phyloP scores from a whole-genome alignment of 1,284 basidiomycete genomes.

The Tilletiopsis washingtonensis region DNA sequence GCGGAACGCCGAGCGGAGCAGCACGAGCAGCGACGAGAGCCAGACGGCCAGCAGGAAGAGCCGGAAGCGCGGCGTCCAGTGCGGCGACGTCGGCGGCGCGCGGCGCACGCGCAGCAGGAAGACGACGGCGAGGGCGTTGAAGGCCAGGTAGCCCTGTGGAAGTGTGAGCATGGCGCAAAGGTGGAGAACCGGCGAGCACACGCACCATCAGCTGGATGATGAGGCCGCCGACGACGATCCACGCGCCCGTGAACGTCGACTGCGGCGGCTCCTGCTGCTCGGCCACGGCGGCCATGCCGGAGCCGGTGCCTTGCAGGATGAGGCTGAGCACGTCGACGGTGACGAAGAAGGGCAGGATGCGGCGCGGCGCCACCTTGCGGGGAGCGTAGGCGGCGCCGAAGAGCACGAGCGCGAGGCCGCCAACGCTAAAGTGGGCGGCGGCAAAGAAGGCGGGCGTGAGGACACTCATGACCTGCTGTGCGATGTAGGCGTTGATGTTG shows the following conservation, averaged over 20 bases:
- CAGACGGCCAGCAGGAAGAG: slow-evolving; percentile 12
- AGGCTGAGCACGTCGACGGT: slow-evolving; percentile 19
- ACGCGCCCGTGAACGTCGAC: slow-evolving; percentile 7
- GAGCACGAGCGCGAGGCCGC: slow-evolving; percentile 11
- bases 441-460: slow-evolving; percentile 28
- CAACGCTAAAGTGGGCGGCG: slow-evolving; percentile 19
- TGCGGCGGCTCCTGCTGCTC: slow-evolving; percentile 5
- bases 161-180: no score
- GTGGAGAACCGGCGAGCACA: slow-evolving; percentile 12
- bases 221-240: slow-evolving; percentile 20
- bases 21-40: slow-evolving; percentile 17
- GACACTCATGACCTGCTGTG: slow-evolving; percentile 22
- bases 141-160: slow-evolving; percentile 10
- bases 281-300: slow-evolving; percentile 15
- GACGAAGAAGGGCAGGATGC: slow-evolving; percentile 26
- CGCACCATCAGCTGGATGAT: slow-evolving; percentile 21
- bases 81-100: background rate
- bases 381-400: slow-evolving; percentile 12
- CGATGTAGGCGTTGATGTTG: slow-evolving; percentile 17
- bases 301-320: slow-evolving; percentile 20
- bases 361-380: slow-evolving; percentile 7
- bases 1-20: slow-evolving; percentile 20
- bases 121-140: slow-evolving; percentile 13
- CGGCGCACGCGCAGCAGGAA: slow-evolving; percentile 8
- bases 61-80: slow-evolving; percentile 9